A percentile compares a stretch with the other conserved stretches of the same genome.
Evolutionary conservation across 78 protist genomes (phyloP).

Genomic region (Tieghemostelium lacteum): DNA sequence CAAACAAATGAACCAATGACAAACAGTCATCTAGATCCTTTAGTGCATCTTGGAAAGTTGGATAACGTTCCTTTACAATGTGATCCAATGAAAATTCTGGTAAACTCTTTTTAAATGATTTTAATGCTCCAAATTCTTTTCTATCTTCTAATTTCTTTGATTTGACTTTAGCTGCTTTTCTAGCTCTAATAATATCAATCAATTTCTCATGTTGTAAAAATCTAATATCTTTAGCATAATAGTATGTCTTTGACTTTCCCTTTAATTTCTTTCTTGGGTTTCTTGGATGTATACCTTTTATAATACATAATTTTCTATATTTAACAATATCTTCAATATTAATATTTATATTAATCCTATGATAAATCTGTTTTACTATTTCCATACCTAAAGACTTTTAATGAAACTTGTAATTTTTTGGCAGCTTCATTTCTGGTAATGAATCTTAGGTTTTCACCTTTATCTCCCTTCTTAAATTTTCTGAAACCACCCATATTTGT

Average conservation of each 20-base stretch:
- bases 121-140: constrained; percentile 25
- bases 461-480: constrained; percentile 58
- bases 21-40: constrained; percentile 97
- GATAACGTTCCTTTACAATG: constrained; percentile 91
- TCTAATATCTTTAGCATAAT: constrained; percentile 91
- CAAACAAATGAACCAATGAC: constrained; percentile 89
- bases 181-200: constrained; percentile 87
- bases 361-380: background rate
- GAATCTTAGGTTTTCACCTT: constrained; percentile 80
- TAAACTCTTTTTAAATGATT: constrained; percentile 16
- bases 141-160: constrained; percentile 34
- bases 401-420: constrained; percentile 87
- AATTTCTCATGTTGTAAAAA: constrained; percentile 96
- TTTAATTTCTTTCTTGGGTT: constrained; percentile 93
- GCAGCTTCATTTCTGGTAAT: constrained; percentile 90
- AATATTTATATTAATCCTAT: background rate
- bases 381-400: constrained; percentile 89
- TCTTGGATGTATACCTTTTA: constrained; percentile 99
- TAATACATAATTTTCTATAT: constrained; percentile 95
- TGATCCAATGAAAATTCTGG: constrained; percentile 60
- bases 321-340: background rate
- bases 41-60: constrained; percentile 95
- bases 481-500: constrained; percentile 61
- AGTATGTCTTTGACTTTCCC: constrained; percentile 84
- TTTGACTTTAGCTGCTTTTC: constrained; percentile 42